Base-by-base conservation (phyloP, 345 rosid species). In the Corchorus capsularis region DNA sequence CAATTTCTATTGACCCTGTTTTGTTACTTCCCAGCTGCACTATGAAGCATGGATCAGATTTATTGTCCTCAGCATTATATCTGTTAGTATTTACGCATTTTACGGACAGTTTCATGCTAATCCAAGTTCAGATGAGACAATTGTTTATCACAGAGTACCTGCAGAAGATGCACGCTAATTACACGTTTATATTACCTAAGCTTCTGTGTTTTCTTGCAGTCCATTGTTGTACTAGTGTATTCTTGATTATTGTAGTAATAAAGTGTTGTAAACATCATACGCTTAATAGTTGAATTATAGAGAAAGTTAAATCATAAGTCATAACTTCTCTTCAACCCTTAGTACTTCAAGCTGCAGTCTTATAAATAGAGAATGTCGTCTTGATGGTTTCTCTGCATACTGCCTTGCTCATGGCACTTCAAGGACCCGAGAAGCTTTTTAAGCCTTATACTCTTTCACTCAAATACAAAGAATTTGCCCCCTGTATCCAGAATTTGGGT, bases 1-100 rank as follows among this genome's bases (percentile, higher is more conserved):
- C 16, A 4, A 39, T 63, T 13, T 65, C 77, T 71, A 47, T 74
- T 27, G 52, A n/a, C 56, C 17, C 13, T 3, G 39, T 63, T 73
- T 55, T 17, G 39, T 47, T 54, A 74, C 80, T 71, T 67, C 68
- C 82, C 92, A 96, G 98, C 75, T 96, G 86, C 99, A 96, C 74
- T 78, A 89, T 62, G 99, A 96, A 87, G 98, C 97, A 3, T 92
- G 95, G 99, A 83, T 87, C 56, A 87, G 98, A 84, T 96, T 96
- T 72, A 78, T 96, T 34, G 75, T 87, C 52, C 93, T 96, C 49
- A 85, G 93, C 84, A 45, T 89, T 59, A 72, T 91, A 72, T 80
- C 95, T 75, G 63, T 88, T 14, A 89, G 84, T 53, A 63, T 90
- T 20, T 92, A 92, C 82, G 98, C 95, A 75, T 77, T 85, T 47